A percentile compares a stretch with the other conserved stretches of the same genome.
These are phyloP conservation scores for Neurospora hispaniola DNA, from an alignment of 495 filamentous ascomycete genomes.

Conservation along the genomic window DNA sequence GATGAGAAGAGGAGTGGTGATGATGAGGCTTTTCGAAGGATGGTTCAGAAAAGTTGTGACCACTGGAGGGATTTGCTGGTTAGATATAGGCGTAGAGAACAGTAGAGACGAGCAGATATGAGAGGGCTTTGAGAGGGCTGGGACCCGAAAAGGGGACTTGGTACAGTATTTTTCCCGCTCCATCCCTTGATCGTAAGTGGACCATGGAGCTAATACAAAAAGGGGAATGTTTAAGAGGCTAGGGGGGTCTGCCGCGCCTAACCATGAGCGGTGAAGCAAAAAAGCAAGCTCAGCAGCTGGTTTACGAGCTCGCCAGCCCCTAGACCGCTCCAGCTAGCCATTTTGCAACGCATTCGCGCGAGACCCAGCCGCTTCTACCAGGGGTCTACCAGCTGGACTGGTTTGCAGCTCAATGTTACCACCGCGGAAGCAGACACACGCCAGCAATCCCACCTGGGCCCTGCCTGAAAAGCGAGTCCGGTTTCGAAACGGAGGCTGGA, in stretches of 20 bases:
- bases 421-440: not conserved
- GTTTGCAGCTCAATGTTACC: not conserved
- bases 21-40: not conserved
- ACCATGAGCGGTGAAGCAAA: not conserved
- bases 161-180: not conserved
- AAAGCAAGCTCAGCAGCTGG: not conserved
- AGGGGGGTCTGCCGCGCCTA: not conserved
- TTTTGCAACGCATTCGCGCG: not conserved
- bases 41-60: not conserved
- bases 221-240: not conserved
- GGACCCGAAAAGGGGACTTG: not conserved
- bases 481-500: not conserved
- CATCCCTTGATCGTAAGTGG: not conserved
- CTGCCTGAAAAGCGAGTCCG: not conserved
- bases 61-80: not conserved
- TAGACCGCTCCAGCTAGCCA: not conserved
- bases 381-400: not conserved
- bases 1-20: not conserved
- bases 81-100: not conserved
- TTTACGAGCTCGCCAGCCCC: not conserved
- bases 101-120: not conserved
- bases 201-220: slow-evolving; percentile 1
- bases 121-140: not conserved
- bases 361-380: not conserved
- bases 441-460: not conserved